Conservation (phyloP, 2,329 filamentous ascomycete species). For the Claviceps pusilla region DNA sequence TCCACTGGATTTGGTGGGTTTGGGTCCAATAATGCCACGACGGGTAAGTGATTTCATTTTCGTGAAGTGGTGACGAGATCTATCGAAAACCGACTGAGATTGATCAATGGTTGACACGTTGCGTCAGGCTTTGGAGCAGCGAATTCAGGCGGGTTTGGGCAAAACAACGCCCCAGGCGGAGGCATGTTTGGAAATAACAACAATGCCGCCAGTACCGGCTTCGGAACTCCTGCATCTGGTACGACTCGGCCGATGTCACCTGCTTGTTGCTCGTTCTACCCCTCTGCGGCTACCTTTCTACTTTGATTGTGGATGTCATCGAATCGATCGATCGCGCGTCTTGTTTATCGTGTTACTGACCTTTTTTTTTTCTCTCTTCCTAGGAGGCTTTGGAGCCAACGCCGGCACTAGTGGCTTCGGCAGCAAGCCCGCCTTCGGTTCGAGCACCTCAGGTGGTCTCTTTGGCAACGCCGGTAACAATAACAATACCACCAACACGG, state of each 20-base stretch:
- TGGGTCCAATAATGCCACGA: constrained; percentile 26
- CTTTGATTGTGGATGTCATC: not conserved
- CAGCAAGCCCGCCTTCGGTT: constrained; percentile 38
- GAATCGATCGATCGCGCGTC: not conserved
- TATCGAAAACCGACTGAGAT: constrained; percentile 4
- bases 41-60: constrained; percentile 33
- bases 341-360: not conserved
- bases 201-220: constrained; percentile 17
- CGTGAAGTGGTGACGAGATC: not conserved
- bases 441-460: constrained; percentile 25
- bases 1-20: constrained; percentile 42
- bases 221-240: constrained; percentile 20
- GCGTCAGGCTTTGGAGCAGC: constrained; percentile 19
- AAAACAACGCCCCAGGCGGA: constrained; percentile 19
- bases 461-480: constrained; percentile 30
- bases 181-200: constrained; percentile 29
- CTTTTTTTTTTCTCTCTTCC: not conserved
- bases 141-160: constrained; percentile 29
- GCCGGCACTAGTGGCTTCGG: constrained; percentile 21
- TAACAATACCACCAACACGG: constrained; percentile 16
- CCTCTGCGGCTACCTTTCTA: not conserved
- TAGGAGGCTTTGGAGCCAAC: constrained; percentile 24
- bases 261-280: not conserved
- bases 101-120: constrained; percentile 12
- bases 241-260: constrained; percentile 9